Evolutionary conservation across 148 eudicot species (phyloP), one percentile per base, ranked within the genome.

Genomic region (Simmondsia chinensis): DNA sequence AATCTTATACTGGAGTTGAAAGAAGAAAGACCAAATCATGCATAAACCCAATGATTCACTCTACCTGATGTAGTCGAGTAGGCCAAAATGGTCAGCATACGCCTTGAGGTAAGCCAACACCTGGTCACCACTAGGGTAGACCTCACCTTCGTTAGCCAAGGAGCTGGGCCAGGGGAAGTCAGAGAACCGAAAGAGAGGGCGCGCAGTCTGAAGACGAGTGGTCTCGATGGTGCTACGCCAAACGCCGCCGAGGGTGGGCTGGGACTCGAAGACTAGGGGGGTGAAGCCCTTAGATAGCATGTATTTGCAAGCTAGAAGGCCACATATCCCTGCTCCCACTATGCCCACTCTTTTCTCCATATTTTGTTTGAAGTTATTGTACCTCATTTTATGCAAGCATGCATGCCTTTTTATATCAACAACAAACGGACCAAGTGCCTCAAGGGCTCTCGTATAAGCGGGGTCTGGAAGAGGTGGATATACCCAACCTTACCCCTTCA

Each of bases 291-390:
- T 83, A 0, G 77, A 52, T 21, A 75, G 72, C 9, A 52, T 53
- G 68, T 76, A 87, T 29, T 77, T 87, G 42, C 96, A 87, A 16
- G 94, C 96, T 24, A 79, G 54, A 0, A 82, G 69, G n/a, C 94
- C 94, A 42, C 94, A 76, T 11, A 79, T 52, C 0, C 94, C 94
- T 4, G 77, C 87, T 37, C 93, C 96, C 13, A 82, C 36, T 26
- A 87, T 79, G 18, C 64, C 80, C 4, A 78, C 57, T 48, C 39
- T 62, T 52, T 20, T 72, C 36, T 38, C 66, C 73, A 64, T 73
- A 20, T 28, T 37, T 33, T 1, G 9, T 20, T 39, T 2, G n/a
- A 3, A 10, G 12, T 11, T 9, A 41, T 20, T 41, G 29, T n/a
- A n/a, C n/a, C n/a, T n/a, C n/a, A n/a, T n/a, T n/a, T n/a, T n/a